Conservation (phyloP, 2,329 filamentous ascomycete species). For the Dactylonectria macrodidyma region DNA sequence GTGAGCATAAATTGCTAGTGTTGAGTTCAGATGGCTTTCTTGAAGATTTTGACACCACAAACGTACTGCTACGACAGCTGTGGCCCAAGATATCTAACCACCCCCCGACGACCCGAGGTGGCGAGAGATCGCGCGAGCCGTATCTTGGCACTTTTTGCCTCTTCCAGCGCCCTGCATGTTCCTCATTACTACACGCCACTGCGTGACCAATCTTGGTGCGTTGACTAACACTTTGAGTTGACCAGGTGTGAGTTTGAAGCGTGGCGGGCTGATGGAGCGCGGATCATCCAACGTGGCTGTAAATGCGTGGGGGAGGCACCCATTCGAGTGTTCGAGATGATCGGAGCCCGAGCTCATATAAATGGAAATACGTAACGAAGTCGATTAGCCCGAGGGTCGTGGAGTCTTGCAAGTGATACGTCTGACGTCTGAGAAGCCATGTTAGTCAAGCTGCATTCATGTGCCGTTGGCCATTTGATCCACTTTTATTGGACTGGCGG, state of each 20-base stretch:
- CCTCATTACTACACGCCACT: conserved; percentile 37
- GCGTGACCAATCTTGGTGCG: conserved; percentile 14
- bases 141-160: conserved; percentile 29
- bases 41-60: too few relatives aligned
- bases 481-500: too few relatives aligned
- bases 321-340: background rate
- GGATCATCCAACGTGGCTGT: background rate
- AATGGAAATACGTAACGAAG: background rate
- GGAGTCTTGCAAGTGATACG: background rate
- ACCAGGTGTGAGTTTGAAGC: background rate
- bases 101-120: conserved; percentile 30
- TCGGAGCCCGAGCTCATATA: background rate
- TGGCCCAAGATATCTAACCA: background rate
- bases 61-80: rapidly evolving
- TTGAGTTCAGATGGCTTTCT: background rate
- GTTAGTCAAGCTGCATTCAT: too few relatives aligned
- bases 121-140: conserved; percentile 17
- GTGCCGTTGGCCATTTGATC: too few relatives aligned
- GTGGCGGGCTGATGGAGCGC: background rate
- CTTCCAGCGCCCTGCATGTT: conserved; percentile 37
- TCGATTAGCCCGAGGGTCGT: background rate
- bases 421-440: background rate
- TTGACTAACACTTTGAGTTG: background rate
- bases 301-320: conserved; percentile 5
- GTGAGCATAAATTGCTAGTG: background rate